phyloP scores from a whole-genome alignment of 345 rosid genomes.

The Hibiscus trionum region DNA sequence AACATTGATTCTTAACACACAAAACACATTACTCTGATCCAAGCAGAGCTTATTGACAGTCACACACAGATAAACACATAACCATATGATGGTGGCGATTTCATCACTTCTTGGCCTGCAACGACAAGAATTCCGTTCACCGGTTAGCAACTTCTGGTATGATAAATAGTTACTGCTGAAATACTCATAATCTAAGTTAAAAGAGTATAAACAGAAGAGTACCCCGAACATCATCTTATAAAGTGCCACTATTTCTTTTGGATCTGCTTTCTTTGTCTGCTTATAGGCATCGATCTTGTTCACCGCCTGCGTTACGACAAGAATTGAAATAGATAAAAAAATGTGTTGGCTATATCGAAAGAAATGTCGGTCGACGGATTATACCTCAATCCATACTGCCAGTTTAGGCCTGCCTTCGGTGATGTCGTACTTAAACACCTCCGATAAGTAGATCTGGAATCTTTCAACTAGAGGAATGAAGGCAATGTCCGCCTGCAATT shows the following conservation, averaged over 20 bases:
- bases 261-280: constrained; percentile 48
- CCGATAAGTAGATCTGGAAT: constrained; percentile 41
- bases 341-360: no score
- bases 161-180: neutral
- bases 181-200: neutral
- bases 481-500: constrained; percentile 63
- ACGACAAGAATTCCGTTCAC: neutral
- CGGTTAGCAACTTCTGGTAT: neutral
- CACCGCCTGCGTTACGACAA: constrained; percentile 34
- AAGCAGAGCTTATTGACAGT: neutral
- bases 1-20: neutral
- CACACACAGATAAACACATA: neutral
- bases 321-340: no score
- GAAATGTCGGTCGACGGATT: no score
- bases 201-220: neutral
- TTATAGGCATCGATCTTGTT: constrained; percentile 66
- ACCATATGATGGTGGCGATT: neutral
- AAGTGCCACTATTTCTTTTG: constrained; percentile 31
- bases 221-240: constrained; percentile 48
- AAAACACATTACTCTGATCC: neutral
- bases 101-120: constrained; percentile 8
- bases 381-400: constrained; percentile 74
- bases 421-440: constrained; percentile 44
- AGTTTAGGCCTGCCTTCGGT: constrained; percentile 69
- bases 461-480: constrained; percentile 65